Evolutionary conservation across 306 rosid species (phyloP), one percentile per base, ranked within the genome.

Genomic region (Trifolium pratense): DNA sequence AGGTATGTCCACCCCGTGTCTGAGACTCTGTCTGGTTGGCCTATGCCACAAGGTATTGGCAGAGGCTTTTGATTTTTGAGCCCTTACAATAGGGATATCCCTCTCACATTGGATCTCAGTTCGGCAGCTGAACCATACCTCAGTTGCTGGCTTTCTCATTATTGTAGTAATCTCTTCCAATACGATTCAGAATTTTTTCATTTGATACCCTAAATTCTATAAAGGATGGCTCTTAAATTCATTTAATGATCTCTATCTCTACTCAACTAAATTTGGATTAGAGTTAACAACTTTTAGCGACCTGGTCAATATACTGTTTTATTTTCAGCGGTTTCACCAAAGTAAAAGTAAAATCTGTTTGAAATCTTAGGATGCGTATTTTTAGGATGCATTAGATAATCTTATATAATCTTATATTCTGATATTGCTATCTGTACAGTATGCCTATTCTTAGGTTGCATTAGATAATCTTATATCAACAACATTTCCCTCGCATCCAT

Each of bases 181-280:
- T 71, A 18, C 40, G 23, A 64, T 58, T 45, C 49, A 67, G 31
- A 66, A 26, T 58, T 32, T 1, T 39, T 78, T 73, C 43, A 43
- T 21, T 45, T 6, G 49, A 45, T 78, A 45, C 70, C 40, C 57
- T 43, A 43, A 31, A n/a, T 63, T 80, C 82, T 69, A 53, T 52
- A 32, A 14, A 21, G 37, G 81, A 5, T 36, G 26, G 17, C 75
- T 46, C 21, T 37, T 48, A 23, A 51, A 17, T 71, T 72, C 40
- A 49, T 31, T 31, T 11, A 26, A 39, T 60, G 75, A 66, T 81
- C 57, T 37, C 73, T 53, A 34, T 68, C 78, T 74, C 75, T 45
- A 51, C 62, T 70, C 70, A 42, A 46, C 69, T 71, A 49, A 71
- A 57, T 45, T 62, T 72, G 68, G 62, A 49, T 39, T 51, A 11